A percentile compares a stretch with the other conserved stretches of the same genome.
These are phyloP conservation scores for Termitomyces sp. DNA, from an alignment of 768 basidiomycete species.

Conservation along the genomic window DNA sequence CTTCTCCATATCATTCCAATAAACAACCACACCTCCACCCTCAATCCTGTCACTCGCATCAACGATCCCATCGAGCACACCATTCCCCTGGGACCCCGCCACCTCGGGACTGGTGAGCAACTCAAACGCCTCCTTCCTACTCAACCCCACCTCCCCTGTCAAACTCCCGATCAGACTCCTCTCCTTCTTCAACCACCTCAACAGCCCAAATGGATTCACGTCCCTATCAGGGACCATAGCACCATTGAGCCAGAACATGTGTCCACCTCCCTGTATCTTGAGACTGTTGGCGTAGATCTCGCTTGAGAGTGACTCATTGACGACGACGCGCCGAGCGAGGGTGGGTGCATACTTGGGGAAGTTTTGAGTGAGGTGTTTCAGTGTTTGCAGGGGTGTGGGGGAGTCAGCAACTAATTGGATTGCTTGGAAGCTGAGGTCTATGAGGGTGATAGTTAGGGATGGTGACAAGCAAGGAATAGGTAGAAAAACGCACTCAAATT, in stretches of 20 bases:
- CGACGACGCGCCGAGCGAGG: constrained; percentile 65
- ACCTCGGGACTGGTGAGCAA: constrained; percentile 67
- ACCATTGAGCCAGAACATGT: constrained; percentile 82
- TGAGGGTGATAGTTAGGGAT: not conserved
- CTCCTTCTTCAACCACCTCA: constrained; percentile 75
- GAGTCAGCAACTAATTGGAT: constrained; percentile 73
- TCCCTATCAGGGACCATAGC: constrained; percentile 56
- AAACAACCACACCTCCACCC: constrained; percentile 69
- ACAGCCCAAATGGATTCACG: constrained; percentile 66
- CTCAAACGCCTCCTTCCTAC: constrained; percentile 62
- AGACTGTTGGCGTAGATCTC: constrained; percentile 60
- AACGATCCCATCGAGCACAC: constrained; percentile 69
- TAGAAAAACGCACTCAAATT: constrained; percentile 36
- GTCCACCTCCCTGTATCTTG: constrained; percentile 50
- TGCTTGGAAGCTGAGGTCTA: constrained; percentile 70
- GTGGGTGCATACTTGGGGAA: constrained; percentile 84
- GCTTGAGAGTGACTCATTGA: constrained; percentile 44
- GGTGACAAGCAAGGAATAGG: not conserved
- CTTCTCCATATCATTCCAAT: constrained; percentile 91
- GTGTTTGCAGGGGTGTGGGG: constrained; percentile 44
- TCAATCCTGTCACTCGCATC: constrained; percentile 89
- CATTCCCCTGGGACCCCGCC: constrained; percentile 45
- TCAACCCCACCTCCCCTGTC: constrained; percentile 55
- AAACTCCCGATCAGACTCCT: constrained; percentile 57
- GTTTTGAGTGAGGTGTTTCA: constrained; percentile 76